Evolutionary conservation across 768 basidiomycete genomes (phyloP), one percentile per base, ranked within the genome.

Genomic region (Hygrophoropsis aurantiaca): DNA sequence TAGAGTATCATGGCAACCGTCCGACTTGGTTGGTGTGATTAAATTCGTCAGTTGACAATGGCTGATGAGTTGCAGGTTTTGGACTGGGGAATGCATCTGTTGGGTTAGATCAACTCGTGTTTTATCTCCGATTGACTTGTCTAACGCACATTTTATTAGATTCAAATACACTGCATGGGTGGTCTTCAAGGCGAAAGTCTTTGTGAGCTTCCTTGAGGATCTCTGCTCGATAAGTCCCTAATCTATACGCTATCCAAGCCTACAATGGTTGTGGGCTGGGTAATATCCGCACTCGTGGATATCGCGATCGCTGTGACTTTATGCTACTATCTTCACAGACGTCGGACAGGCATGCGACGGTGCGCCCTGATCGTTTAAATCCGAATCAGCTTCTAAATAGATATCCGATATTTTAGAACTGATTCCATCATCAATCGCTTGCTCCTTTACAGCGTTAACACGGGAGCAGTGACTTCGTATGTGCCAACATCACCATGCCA

Each of bases 381-480:
- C 36, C 7, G 20, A 7, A n/a, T 6, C 7, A 30, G 27, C 6
- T 30, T 7, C 27, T 30, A n/a, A n/a, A n/a, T n/a, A n/a, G n/a
- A n/a, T 20, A 7, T 19, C 3, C 19, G 15, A 16, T 21, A 11
- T 19, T 11, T n/a, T 7, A 57, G 56, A 25, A 57, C 53, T 13
- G 46, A 57, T n/a, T 44, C 21, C 4, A 25, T 58, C 19, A 47
- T 58, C 41, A 51, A 58, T 11, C 47, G 30, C 4, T 37, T 58
- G 15, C 46, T 58, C 5, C n/a, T 58, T 20, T 58, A 58, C 39
- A 58, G 36, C 11, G 44, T 58, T 41, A 51, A 56, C 23, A 55
- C 55, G 5, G 54, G 53, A 11, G 49, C 36, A 1, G 18, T 54
- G 21, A 55, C 55, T 1, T 57, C 50, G 50, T 56, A 24, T 46